A percentile compares a stretch with the other conserved stretches of the same genome.
Conservation (phyloP, 345 rosid species). For the Odontarrhena argentea region DNA sequence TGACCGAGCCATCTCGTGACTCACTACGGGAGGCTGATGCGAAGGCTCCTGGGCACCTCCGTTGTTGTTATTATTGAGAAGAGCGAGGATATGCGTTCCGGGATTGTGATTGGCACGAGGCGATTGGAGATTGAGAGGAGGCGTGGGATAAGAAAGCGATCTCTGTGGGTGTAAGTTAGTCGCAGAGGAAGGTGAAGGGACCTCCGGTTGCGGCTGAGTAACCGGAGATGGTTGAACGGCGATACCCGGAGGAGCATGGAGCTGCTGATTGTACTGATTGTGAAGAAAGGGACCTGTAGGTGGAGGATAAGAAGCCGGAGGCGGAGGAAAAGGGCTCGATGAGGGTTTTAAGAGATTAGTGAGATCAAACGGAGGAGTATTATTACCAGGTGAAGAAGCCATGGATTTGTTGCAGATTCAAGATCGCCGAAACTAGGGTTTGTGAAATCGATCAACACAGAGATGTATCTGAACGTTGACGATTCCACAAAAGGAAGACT, state of each 20-base stretch:
- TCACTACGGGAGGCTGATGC: conserved; percentile 28
- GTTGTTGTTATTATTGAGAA: conserved; percentile 46
- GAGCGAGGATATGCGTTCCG: conserved; percentile 75
- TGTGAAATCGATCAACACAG: conserved; percentile 23
- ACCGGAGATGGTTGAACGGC: conserved; percentile 30
- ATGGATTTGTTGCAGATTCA: conserved; percentile 35
- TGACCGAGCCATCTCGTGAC: conserved; percentile 41
- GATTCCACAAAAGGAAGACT: conserved; percentile 32
- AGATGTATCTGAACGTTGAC: background rate
- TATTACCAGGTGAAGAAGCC: conserved; percentile 56
- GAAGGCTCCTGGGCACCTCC: conserved; percentile 42
- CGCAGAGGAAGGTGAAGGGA: conserved; percentile 39
- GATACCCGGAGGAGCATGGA: conserved; percentile 43
- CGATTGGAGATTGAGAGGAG: conserved; percentile 43
- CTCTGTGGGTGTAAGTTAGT: conserved; percentile 43
- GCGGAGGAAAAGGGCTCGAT: conserved; percentile 46
- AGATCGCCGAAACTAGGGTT: conserved; percentile 39
- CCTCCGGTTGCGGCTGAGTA: conserved; percentile 27
- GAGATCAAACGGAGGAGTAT: conserved; percentile 52
- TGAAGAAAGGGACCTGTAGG: conserved; percentile 53
- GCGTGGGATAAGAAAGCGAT: conserved; percentile 47
- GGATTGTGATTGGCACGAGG: conserved; percentile 48
- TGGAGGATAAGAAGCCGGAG: conserved; percentile 62
- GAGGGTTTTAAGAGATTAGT: conserved; percentile 51
- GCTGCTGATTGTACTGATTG: conserved; percentile 52